Conservation (phyloP, 495 filamentous ascomycete species). For the Penicillium bovifimosum region DNA sequence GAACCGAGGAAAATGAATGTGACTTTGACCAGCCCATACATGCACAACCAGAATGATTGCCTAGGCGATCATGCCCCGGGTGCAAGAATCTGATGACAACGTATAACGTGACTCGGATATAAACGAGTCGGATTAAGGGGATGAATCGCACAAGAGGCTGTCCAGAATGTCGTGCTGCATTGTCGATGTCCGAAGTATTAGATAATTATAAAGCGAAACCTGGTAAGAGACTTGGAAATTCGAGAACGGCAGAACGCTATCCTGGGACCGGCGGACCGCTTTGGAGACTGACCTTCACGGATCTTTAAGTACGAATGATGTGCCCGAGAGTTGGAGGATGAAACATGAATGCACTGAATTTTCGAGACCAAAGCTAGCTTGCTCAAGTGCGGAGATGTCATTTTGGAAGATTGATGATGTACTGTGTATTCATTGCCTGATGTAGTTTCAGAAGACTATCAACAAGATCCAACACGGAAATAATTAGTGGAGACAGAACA, state of each 20-base stretch:
- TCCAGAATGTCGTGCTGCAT: too few relatives aligned
- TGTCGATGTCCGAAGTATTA: conserved; percentile 29
- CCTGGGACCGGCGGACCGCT: too few relatives aligned
- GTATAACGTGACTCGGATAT: conserved; percentile 24
- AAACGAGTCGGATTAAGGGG: conserved; percentile 16
- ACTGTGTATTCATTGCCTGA: too few relatives aligned
- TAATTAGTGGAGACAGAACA: background rate
- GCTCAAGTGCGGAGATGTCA: background rate
- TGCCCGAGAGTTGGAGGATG: background rate
- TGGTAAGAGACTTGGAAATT: too few relatives aligned
- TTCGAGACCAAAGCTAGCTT: background rate
- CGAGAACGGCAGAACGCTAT: too few relatives aligned
- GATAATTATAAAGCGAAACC: conserved; percentile 14
- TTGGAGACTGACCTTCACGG: background rate
- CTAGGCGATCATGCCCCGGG: too few relatives aligned
- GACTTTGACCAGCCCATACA: too few relatives aligned
- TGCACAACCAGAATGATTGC: too few relatives aligned
- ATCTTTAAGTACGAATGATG: too few relatives aligned
- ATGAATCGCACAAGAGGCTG: conserved; percentile 4
- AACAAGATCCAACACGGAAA: background rate
- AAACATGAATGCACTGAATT: background rate
- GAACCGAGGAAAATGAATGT: too few relatives aligned
- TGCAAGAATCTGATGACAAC: too few relatives aligned
- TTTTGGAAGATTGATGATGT: background rate
- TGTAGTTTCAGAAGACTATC: too few relatives aligned